Base-by-base conservation (phyloP, 768 basidiomycete genomes). In the Xerocomus potaroensis region DNA sequence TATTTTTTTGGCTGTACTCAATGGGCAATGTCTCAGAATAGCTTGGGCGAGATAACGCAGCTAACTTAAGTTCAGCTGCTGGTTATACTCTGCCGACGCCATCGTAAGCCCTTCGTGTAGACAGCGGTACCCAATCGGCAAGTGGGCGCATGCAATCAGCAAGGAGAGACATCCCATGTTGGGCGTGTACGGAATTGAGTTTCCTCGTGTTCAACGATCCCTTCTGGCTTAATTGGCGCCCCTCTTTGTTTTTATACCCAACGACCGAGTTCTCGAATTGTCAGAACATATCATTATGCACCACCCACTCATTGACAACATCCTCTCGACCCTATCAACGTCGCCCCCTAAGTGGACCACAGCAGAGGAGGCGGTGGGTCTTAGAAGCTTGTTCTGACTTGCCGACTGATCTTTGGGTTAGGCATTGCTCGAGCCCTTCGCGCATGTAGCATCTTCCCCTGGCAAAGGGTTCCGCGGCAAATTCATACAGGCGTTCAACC, bases 401-500 rank as follows among this genome's bases (percentile, higher is more conserved):
- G 32, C 23, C 2, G 29, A 27, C 33, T 44, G 36, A 51, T 37
- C 16, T 5, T 9, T 8, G 11, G 12, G 8, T 14, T 29, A 75
- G 76, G 69, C 71, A 2, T 60, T 97, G 15, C 75, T 95, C 9
- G 95, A 97, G 64, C 95, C 95, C 1, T 97, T 81, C 66, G 80
- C 79, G 2, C 95, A 94, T 64, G 78, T 93, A 39, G 83, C 81
- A 8, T 79, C 84, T 5, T 81, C 81, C 49, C 91, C 90, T 0
- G 92, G 95, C 11, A 98, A 98, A 67, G 94, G 96, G 43, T 84
- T 98, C 51, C 81, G 95, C 7, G 74, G 80, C 4, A 80, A 83
- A 56, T 77, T 99, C 60, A 89, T 95, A 47, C 84, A 83, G 35
- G 92, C 94, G 0, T 95, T 98, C 73, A 93, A 98, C 57, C 45